A percentile compares a stretch with the other conserved stretches of the same genome.
These are phyloP conservation scores for Tetrahymena elliotti DNA, from an alignment of 73 alveolate genomes.

Conservation along the genomic window DNA sequence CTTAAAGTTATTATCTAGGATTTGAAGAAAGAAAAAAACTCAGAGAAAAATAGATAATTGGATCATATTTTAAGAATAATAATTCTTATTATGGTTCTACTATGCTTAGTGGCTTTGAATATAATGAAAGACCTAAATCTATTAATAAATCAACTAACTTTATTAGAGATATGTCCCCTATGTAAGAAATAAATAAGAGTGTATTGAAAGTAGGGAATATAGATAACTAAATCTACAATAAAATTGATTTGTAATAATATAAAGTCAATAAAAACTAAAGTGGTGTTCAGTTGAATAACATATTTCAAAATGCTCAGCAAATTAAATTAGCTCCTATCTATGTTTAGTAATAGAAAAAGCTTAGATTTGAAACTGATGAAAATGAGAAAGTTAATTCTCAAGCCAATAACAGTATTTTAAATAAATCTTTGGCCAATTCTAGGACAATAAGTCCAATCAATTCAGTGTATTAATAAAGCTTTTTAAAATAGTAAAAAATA, in stretches of 20 bases:
- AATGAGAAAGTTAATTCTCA: not conserved
- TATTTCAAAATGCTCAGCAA: not conserved
- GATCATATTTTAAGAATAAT: not conserved
- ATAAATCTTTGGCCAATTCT: not conserved
- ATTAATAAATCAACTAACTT: not conserved
- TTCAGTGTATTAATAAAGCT: too few species aligned
- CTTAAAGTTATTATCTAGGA: not conserved
- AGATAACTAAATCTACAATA: not conserved
- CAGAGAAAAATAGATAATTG: not conserved
- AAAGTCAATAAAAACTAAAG: not conserved
- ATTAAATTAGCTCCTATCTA: not conserved
- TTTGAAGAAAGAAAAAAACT: not conserved
- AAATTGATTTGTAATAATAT: not conserved
- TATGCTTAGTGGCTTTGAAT: not conserved
- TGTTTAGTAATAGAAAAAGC: not conserved
- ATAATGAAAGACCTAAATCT: not conserved
- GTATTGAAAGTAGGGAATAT: not conserved
- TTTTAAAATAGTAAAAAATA: too few species aligned
- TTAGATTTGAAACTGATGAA: not conserved
- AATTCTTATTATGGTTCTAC: not conserved
- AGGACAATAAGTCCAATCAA: not conserved
- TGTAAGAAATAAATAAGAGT: not conserved
- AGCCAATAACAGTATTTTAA: not conserved
- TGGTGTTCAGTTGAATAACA: not conserved
- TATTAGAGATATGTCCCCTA: not conserved